Percentiles rank a stretch among this genome's conserved stretches.
Conservation (phyloP, 345 rosid genomes). For the Eucalyptus cloeziana region DNA sequence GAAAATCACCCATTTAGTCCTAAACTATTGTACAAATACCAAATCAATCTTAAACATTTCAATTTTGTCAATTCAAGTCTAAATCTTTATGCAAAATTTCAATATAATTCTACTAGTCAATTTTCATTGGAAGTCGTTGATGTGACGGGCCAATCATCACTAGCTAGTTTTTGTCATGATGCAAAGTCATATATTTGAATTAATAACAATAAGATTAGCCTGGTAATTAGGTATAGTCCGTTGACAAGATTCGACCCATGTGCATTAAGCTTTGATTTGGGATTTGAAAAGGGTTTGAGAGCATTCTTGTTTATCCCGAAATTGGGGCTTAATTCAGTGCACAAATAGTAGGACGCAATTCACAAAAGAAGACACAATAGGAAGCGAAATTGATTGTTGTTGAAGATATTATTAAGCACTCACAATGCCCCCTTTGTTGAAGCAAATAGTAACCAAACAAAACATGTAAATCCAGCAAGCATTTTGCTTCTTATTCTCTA, state of each 20-base stretch:
- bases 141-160: not conserved
- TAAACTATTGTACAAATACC: not conserved
- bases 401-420: not conserved
- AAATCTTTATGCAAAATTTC: too few species aligned
- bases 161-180: too few species aligned
- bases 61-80: too few species aligned
- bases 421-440: not conserved
- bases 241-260: too few species aligned
- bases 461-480: not conserved
- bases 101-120: too few species aligned
- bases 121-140: too few species aligned
- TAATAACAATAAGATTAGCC: too few species aligned
- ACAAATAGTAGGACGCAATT: not conserved
- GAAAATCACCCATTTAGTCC: not conserved
- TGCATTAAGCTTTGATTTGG: not conserved
- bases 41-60: too few species aligned
- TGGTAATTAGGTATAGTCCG: too few species aligned
- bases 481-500: not conserved
- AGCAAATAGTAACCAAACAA: not conserved
- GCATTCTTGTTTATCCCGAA: not conserved
- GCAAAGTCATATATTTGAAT: too few species aligned
- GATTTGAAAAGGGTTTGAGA: not conserved
- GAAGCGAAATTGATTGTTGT: not conserved
- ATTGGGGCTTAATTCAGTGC: not conserved
- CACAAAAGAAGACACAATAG: not conserved